Percentiles rank a stretch among this genome's conserved stretches.
phyloP scores from a whole-genome alignment of 768 basidiomycete species.

The Lactarius tabidus region DNA sequence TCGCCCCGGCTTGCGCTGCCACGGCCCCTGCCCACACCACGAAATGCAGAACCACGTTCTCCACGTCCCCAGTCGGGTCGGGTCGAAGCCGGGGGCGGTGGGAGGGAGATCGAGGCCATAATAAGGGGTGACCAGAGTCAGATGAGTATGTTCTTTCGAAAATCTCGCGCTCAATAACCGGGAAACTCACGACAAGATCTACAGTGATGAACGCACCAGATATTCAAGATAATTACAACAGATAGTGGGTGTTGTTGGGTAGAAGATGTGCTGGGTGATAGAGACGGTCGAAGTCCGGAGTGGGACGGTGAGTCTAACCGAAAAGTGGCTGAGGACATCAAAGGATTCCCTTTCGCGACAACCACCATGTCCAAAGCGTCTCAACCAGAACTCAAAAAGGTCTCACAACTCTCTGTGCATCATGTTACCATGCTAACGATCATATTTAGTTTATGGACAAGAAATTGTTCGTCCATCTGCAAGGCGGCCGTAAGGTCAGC shows the following conservation, averaged over 20 bases:
- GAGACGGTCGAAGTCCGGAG: constrained; percentile 4
- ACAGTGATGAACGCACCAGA: constrained; percentile 4
- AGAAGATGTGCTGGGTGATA: constrained; percentile 7
- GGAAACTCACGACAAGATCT: neutral
- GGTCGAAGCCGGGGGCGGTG: constrained; percentile 33
- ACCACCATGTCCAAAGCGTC: constrained; percentile 83
- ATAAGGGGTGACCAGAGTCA: neutral
- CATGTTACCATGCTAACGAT: neutral
- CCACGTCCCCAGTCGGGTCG: constrained; percentile 44
- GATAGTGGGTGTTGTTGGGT: neutral
- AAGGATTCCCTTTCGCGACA: constrained; percentile 3
- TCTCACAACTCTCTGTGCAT: constrained; percentile 33
- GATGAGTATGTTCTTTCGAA: constrained; percentile 10
- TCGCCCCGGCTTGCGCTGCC: constrained; percentile 15
- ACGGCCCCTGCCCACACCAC: constrained; percentile 38
- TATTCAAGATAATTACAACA: neutral
- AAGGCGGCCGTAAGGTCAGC: constrained; percentile 93
- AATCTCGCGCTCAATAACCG: neutral
- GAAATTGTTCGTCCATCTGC: constrained; percentile 88
- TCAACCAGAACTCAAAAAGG: constrained; percentile 98
- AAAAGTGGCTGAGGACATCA: constrained; percentile 13
- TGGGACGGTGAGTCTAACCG: neutral
- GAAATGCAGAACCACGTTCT: constrained; percentile 48
- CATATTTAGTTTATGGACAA: constrained; percentile 93
- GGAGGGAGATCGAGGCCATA: constrained; percentile 45